Base-by-base conservation (phyloP, 1,284 basidiomycete species). In the Papiliotrema terrestris region DNA sequence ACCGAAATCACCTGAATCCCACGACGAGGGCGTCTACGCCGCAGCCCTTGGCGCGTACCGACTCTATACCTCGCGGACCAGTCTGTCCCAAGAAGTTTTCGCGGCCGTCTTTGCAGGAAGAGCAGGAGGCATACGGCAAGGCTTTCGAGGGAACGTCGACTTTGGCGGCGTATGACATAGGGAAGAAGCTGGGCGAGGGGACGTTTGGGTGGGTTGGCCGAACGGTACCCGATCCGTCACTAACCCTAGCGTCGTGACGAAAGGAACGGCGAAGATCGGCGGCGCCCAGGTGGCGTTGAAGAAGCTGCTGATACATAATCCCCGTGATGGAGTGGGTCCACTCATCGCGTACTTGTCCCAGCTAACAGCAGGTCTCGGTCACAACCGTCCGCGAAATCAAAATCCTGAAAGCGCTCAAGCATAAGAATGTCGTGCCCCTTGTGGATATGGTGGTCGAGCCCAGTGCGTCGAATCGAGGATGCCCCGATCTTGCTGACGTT, bases 341-440 rank as follows among this genome's bases (percentile, higher is more conserved):
- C 6, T 11, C 6, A 32, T 5, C 29, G 29, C 5, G 29, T 5
- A 11, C 23, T 26, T 48, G 22, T 48, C 35, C 22, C 13, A 41
- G 17, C 23, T 8, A 20, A 19, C 29, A 44, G 17, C 19, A 79
- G 77, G 71, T 80, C 4, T 92, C 93, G 1, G 89, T 98, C 36
- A 98, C 96, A 1, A 94, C 96, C 6, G 80, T 98, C 15, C 86
- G 96, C n/a, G 96, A 99, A 78, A 98, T 98, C 79, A 95, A 95
- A 74, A 91, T 98, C 54, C 80, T 99, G 52, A 98, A 98, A 73
- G 84, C 86, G 13, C 80, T 98, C 59, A 83, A 84, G 22, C 94
- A 98, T 68, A 83, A 86, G 0, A 88, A 87, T 65, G 84, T 98
- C 51, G 87, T 98, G 2, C 83, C 91, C 25, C 85, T 98, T 44